Percentiles rank a stretch among this genome's conserved stretches.
Conservation (phyloP, 164 flowering plant genomes). For the Brasenia schreberi region DNA sequence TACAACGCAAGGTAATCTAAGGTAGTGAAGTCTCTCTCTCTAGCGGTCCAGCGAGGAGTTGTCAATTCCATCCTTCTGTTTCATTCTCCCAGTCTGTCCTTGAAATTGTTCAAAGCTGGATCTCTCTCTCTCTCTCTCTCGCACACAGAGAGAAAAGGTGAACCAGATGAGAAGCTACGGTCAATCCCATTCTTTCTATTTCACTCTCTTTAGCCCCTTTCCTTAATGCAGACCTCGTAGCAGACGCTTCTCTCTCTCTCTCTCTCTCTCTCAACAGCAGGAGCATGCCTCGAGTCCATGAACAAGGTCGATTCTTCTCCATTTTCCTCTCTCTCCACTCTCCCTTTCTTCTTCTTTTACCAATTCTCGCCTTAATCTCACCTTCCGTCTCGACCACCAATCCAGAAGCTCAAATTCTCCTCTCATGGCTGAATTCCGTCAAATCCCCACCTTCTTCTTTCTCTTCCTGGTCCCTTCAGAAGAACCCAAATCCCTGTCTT, state of each 20-base stretch:
- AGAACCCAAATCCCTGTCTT: constrained; percentile 37
- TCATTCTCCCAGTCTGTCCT: no score
- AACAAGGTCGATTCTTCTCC: not conserved
- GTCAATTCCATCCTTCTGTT: no score
- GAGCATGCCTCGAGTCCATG: not conserved
- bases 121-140: no score
- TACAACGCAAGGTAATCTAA: no score
- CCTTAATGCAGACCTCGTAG: no score
- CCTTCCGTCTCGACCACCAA: constrained; percentile 2
- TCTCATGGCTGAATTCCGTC: constrained; percentile 53
- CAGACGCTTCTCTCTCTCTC: not conserved
- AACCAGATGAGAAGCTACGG: no score
- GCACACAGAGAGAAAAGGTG: no score
- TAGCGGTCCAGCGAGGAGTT: no score
- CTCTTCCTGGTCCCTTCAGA: constrained; percentile 38
- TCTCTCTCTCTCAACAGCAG: not conserved
- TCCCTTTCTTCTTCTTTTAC: not conserved
- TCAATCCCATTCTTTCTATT: no score
- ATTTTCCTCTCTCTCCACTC: not conserved
- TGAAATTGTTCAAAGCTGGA: no score
- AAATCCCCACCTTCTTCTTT: constrained; percentile 22
- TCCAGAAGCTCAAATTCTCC: constrained; percentile 15
- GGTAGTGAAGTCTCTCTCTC: no score
- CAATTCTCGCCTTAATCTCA: not conserved
- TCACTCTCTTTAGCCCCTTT: no score